Evolutionary conservation across 2,329 filamentous ascomycete species (phyloP), one percentile per base, ranked within the genome.

Genomic region (Xylariaceae sp.): DNA sequence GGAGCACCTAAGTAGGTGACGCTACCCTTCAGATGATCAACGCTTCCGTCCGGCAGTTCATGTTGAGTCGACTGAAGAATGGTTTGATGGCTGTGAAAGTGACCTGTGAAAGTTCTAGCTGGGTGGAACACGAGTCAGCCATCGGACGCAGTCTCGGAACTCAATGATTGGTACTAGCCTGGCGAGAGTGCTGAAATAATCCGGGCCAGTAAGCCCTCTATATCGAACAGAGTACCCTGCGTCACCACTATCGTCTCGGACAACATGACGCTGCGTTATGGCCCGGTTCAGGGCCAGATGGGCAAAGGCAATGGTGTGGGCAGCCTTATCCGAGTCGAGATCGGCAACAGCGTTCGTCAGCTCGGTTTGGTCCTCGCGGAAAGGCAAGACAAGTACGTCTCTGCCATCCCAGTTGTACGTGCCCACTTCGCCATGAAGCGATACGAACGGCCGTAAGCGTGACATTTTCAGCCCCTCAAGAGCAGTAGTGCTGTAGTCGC

Each of bases 231-330:
- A 51, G 1, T 43, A 21, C 2, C 49, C 57, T 4, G 39, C 5
- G 21, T 51, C 45, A 5, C 57, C 55, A 4, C 52, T 51, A 10
- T 57, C 57, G 10, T 53, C 37, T 18, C 60, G 45, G 44, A 66
- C 51, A 16, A 60, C 41, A 48, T 67, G 61, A 21, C 63, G 65
- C 54, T 70, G 68, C 2, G 60, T 64, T 45, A 70, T 59, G 48
- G 68, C 68, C n/a, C 60, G 61, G 49, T 69, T 62, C 26, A 70
- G 55, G 13, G 68, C 68, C 12, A 70, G 56, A 51, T 70, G 68
- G 5, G 62, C 68, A 57, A 70, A 70, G 1, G 61, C 64, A 2
- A 70, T 54, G 9, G 65, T 67, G 30, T 59, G 43, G 13, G 57
- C 52, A 12, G 67, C 67, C 37, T 59, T 51, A 6, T 55, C 26